These are phyloP conservation scores for Quercus engelmannii DNA, from an alignment of 306 rosid genomes.

Conservation along the genomic window DNA sequence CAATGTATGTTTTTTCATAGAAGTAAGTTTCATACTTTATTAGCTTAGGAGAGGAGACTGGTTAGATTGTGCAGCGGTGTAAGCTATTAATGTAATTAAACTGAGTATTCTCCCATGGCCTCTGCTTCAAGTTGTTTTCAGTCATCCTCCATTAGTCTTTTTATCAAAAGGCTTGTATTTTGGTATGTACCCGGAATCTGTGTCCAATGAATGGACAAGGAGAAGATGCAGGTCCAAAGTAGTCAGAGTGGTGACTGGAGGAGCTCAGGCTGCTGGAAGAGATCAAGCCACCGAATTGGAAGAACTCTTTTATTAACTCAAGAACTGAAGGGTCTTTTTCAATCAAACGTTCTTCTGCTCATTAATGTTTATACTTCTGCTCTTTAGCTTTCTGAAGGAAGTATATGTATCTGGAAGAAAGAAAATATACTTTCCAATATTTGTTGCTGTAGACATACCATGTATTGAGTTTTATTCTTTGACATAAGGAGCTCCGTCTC, in stretches of 20 bases:
- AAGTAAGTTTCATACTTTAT: neutral
- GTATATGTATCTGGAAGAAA: neutral
- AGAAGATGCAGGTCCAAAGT: neutral
- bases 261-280: neutral
- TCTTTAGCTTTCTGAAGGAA: constrained; percentile 4
- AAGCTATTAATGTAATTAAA: neutral
- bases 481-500: constrained; percentile 2
- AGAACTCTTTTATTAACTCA: neutral
- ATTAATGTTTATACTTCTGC: neutral
- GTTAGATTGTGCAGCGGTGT: neutral
- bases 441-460: neutral
- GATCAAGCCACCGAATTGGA: neutral
- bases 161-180: neutral
- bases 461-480: neutral
- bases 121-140: neutral
- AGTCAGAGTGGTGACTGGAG: neutral
- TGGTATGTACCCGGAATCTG: neutral
- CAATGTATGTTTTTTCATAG: neutral
- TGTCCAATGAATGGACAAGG: neutral
- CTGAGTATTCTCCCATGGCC: neutral
- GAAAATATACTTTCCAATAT: neutral
- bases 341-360: neutral
- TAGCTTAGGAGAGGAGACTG: neutral
- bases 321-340: constrained; percentile 3
- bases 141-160: neutral